These are phyloP conservation scores for Dichotomocladium elegans DNA, from an alignment of 371 early-diverging fungal genomes.

Conservation along the genomic window DNA sequence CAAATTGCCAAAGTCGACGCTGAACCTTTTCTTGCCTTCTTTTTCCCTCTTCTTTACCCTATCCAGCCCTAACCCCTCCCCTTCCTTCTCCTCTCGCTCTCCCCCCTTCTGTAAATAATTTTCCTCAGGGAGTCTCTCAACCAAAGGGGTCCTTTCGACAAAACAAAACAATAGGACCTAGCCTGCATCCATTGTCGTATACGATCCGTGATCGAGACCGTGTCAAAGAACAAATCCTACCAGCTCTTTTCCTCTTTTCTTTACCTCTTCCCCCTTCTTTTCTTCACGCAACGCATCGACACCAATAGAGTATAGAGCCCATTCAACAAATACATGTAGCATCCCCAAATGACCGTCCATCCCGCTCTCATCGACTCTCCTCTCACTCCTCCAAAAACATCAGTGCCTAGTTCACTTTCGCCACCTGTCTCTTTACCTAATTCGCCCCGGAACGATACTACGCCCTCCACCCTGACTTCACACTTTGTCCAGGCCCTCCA, in stretches of 20 bases:
- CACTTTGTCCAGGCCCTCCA: conserved; percentile 50
- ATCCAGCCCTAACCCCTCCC: neutral
- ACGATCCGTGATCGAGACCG: too few relatives aligned
- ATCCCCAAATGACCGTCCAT: too few relatives aligned
- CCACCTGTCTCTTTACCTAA: conserved; percentile 13
- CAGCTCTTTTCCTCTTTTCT: too few relatives aligned
- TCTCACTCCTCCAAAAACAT: too few relatives aligned
- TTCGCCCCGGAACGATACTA: conserved; percentile 6
- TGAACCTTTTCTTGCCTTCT: conserved; percentile 6
- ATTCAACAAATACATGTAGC: neutral
- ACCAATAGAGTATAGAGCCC: too few relatives aligned
- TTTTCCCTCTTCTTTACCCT: conserved; percentile 1
- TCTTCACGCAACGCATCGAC: too few relatives aligned
- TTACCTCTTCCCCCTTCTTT: too few relatives aligned
- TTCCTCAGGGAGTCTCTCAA: neutral
- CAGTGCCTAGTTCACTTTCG: conserved; percentile 8
- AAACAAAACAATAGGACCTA: too few relatives aligned
- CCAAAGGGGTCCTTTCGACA: too few relatives aligned
- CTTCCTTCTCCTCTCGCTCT: conserved; percentile 1
- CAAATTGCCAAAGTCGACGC: neutral
- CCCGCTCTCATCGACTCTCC: neutral
- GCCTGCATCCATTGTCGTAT: too few relatives aligned
- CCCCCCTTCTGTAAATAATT: conserved; percentile 15
- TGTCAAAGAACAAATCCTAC: too few relatives aligned
- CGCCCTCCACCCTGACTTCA: conserved; percentile 15